Conservation (phyloP, 2,329 filamentous ascomycete species). For the Diplodia intermedia region DNA sequence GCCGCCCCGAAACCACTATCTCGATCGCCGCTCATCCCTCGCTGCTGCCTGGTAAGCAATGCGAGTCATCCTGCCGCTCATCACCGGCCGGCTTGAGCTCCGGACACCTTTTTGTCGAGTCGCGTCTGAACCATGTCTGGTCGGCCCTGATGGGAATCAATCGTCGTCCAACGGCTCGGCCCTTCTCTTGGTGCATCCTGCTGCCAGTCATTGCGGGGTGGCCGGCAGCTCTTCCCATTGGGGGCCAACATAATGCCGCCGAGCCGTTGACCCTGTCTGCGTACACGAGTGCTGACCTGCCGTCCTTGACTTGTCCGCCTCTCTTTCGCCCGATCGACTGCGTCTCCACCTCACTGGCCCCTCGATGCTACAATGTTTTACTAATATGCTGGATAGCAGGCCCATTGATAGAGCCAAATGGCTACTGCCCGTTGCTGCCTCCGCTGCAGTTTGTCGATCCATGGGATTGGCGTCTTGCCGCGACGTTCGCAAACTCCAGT, state of each 20-base stretch:
- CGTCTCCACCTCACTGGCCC: not conserved
- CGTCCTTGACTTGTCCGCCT: not conserved
- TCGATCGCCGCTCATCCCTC: not conserved
- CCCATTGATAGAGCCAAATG: not conserved
- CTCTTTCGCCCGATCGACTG: constrained; percentile 4
- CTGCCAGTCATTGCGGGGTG: constrained; percentile 16
- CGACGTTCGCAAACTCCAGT: not conserved
- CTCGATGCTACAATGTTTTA: not conserved
- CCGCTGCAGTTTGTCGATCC: not conserved
- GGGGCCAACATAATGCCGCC: constrained; percentile 5
- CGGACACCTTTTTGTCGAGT: not conserved
- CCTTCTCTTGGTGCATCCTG: constrained; percentile 16
- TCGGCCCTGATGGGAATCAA: constrained; percentile 19
- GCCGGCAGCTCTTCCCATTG: constrained; percentile 21
- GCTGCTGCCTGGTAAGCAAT: not conserved
- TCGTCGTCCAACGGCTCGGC: constrained; percentile 17
- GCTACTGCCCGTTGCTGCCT: not conserved
- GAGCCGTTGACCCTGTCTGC: not conserved
- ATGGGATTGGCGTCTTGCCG: not conserved
- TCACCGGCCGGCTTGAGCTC: not conserved
- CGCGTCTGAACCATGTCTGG: constrained; percentile 7
- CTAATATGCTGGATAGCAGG: not conserved
- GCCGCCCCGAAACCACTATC: not conserved
- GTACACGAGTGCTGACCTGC: not conserved
- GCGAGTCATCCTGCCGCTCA: constrained; percentile 3